Evolutionary conservation across 306 rosid species (phyloP).

Genomic region (Trichosanthes cucumerina): DNA sequence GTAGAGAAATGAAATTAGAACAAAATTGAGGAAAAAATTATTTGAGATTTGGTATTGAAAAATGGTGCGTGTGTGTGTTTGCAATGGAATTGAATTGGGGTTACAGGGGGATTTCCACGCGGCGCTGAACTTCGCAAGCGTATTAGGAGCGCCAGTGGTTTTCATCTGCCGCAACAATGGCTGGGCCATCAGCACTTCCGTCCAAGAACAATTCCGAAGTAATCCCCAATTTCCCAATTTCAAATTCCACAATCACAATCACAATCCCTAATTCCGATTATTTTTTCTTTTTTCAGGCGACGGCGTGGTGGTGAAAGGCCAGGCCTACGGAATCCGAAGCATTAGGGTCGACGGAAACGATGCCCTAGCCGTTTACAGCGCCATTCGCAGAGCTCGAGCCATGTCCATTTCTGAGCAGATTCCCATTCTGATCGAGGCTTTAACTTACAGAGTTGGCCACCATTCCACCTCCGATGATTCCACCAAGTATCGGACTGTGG

Average conservation of each 20-base stretch:
- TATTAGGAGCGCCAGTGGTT: slow-evolving; percentile 69
- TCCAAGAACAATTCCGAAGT: slow-evolving; percentile 91
- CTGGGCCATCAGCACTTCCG: slow-evolving; percentile 98
- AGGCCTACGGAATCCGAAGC: slow-evolving; percentile 56
- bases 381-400: slow-evolving; percentile 48
- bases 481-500: slow-evolving; percentile 43
- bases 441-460: slow-evolving; percentile 70
- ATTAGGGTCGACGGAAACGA: slow-evolving; percentile 70
- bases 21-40: no score
- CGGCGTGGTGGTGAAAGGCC: slow-evolving; percentile 62
- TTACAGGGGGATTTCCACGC: slow-evolving; percentile 95
- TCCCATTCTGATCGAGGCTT: slow-evolving; percentile 63
- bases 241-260: background rate
- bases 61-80: no score
- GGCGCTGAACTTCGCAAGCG: slow-evolving; percentile 80
- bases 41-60: no score
- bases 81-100: no score
- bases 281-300: slow-evolving; percentile 28
- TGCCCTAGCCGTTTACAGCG: slow-evolving; percentile 55
- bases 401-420: slow-evolving; percentile 44
- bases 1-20: no score
- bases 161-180: slow-evolving; percentile 95
- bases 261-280: background rate
- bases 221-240: background rate
- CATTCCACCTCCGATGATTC: slow-evolving; percentile 82